phyloP scores from a whole-genome alignment of 2,329 filamentous ascomycete species.

The Neoarthrinium moseri region DNA sequence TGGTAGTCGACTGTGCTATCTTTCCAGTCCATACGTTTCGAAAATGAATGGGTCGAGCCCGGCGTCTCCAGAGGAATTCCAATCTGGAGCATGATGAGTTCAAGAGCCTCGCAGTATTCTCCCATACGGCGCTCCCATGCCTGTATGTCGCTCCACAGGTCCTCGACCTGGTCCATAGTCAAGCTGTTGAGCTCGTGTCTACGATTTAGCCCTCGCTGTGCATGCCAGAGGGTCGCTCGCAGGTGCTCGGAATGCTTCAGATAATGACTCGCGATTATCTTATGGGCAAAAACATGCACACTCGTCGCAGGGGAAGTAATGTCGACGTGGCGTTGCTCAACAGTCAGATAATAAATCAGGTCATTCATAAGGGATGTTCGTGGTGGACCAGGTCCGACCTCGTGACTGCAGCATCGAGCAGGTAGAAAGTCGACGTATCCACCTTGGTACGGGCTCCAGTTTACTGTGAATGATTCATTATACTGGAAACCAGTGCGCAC shows the following conservation, averaged over 20 bases:
- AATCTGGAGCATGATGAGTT: conserved; percentile 23
- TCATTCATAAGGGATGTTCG: conserved; percentile 20
- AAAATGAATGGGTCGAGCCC: background rate
- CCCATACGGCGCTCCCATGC: conserved; percentile 23
- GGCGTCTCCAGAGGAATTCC: conserved; percentile 18
- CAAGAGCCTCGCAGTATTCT: conserved; percentile 23
- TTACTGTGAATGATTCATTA: conserved; percentile 12
- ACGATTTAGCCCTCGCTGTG: conserved; percentile 22
- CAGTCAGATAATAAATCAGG: conserved; percentile 20
- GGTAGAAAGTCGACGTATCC: conserved; percentile 25
- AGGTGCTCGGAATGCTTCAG: conserved; percentile 20
- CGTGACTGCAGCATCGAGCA: background rate
- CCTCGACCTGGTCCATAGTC: conserved; percentile 20
- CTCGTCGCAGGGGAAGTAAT: conserved; percentile 12
- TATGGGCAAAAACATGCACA: conserved; percentile 18
- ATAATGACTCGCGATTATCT: conserved; percentile 23
- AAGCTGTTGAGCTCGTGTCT: conserved; percentile 19
- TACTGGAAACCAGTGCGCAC: conserved; percentile 18
- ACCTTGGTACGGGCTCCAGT: conserved; percentile 18
- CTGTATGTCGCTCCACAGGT: conserved; percentile 24
- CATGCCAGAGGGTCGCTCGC: conserved; percentile 17
- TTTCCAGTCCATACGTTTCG: conserved; percentile 8
- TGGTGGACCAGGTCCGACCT: conserved; percentile 13
- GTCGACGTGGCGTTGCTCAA: conserved; percentile 13
- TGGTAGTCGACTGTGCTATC: conserved; percentile 20